Base-by-base conservation (phyloP, 2,329 filamentous ascomycete genomes). In the Zymoseptoria tritici region DNA sequence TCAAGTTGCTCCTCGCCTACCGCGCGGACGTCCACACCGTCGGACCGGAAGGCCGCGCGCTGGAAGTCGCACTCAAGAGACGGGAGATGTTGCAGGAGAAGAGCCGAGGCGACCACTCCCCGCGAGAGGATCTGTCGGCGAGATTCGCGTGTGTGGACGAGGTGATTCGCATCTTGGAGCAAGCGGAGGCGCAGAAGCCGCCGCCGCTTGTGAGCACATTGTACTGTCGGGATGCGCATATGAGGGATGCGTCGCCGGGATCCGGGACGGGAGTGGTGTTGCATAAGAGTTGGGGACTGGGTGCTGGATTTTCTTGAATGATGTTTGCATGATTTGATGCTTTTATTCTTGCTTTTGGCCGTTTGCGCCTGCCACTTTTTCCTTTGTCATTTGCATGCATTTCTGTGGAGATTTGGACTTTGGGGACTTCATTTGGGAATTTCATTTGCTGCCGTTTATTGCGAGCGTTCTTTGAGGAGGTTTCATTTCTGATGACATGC, bases 1-100 rank as follows among this genome's bases (percentile, higher is more conserved):
- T 74, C 9, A 52, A 67, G 29, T 51, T 70, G 1, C 67, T 77
- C 1, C 54, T 60, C 29, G 49, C 54, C 24, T 59, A 55, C 4
- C 68, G 67, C n/a, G 69, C 66, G 19, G 62, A 72, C 50, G 65
- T 72, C 13, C 64, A 70, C 29, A 54, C 55, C 9, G 20, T 55
- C 9, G 65, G 71, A 29, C 60, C 60, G 13, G 50, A 57, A 29
- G 60, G 60, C 3, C 59, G 51, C 21, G 56, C 62, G n/a, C 55
- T 59, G 4, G 54, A 58, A 8, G 49, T 60, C n/a, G 62, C 58
- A 6, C 29, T 51, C 13, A 57, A 24, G 46, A 46, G 50, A 31
- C 16, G 49, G 13, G 54, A 59, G 20, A 22, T 26, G 19, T 26
- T 52, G 57, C 19, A 36, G 20, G 20, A 36, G 24, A 53, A 54